Base-by-base conservation (phyloP, 108 stramenopile species). In the Pseudonitzschia multiseries region DNA sequence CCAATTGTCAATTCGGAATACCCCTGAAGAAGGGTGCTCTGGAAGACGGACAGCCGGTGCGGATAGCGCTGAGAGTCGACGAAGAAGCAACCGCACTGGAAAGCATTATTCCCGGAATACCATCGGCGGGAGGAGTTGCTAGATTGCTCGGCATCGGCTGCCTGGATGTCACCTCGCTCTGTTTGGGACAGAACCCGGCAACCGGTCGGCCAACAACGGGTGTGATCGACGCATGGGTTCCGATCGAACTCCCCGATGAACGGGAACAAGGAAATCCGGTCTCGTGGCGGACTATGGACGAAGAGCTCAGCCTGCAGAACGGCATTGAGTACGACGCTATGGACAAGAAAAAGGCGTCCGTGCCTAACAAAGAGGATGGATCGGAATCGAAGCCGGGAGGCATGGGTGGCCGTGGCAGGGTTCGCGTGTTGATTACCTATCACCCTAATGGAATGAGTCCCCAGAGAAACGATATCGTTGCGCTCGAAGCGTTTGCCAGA, bases 401-500 rank as follows among this genome's bases (percentile, higher is more conserved):
- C 28, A 40, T 32, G 13, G 53, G 53, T 54, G 36, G 89, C 6
- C n/a, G n/a, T 14, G 90, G 89, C 6, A 74, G 79, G 33, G 86
- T 92, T n/a, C 82, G 88, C 54, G 73, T 94, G 18, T 59, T 89
- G 13, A 77, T 94, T 20, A 89, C 89, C 12, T 94, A 94, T 61
- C 73, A 82, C 20, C 90, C 93, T 1, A 70, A 86, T 70, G 93
- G 93, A 31, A 82, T 94, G 80, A 50, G 80, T 51, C 93, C 93
- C 0, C 83, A 88, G 66, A 72, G 32, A 5, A 74, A 87, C 64
- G 93, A 94, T 74, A 70, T 88, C 31, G 90, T 91, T 8, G 89
- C 90, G 13, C 81, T 94, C 29, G 93, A 94, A 74, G 83, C 87
- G 1, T 94, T 92, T 82, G 93, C 93, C 14, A 73, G 93, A 22